phyloP scores from a whole-genome alignment of 257 asterid genomes.

The Marsdenia floribunda region DNA sequence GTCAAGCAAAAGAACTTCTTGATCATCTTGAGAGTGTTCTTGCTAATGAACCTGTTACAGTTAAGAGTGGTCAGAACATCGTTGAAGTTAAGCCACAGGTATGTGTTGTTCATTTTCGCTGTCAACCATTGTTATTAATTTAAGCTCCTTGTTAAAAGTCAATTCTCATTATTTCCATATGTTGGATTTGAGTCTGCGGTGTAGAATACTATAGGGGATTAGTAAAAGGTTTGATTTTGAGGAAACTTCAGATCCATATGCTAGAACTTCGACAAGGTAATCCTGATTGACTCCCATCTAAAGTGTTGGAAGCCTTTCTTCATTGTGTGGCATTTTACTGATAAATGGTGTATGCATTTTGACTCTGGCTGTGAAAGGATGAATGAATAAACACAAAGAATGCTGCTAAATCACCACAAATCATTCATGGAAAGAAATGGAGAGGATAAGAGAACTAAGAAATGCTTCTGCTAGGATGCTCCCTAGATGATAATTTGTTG shows the following conservation, averaged over 20 bases:
- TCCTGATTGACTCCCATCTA: not conserved
- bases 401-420: not conserved
- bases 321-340: not conserved
- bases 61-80: conserved; percentile 64
- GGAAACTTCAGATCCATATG: not conserved
- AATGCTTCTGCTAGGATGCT: too few relatives aligned
- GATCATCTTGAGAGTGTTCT: conserved; percentile 89
- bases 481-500: too few relatives aligned
- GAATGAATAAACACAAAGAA: not conserved
- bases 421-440: not conserved
- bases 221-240: not conserved
- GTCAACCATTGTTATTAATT: not conserved
- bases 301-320: not conserved
- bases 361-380: not conserved
- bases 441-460: too few relatives aligned
- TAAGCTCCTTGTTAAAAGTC: not conserved
- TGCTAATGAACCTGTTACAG: conserved; percentile 84
- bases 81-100: conserved; percentile 97
- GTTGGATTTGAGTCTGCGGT: not conserved
- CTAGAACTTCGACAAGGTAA: not conserved
- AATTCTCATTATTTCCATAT: not conserved
- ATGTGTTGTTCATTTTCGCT: conserved; percentile 4
- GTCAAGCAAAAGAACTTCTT: conserved; percentile 90
- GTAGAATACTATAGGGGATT: not conserved
- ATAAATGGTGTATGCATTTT: too few relatives aligned